Evolutionary conservation across 495 filamentous ascomycete species (phyloP), one percentile per base, ranked within the genome.

Genomic region (Apiosordaria backusii): DNA sequence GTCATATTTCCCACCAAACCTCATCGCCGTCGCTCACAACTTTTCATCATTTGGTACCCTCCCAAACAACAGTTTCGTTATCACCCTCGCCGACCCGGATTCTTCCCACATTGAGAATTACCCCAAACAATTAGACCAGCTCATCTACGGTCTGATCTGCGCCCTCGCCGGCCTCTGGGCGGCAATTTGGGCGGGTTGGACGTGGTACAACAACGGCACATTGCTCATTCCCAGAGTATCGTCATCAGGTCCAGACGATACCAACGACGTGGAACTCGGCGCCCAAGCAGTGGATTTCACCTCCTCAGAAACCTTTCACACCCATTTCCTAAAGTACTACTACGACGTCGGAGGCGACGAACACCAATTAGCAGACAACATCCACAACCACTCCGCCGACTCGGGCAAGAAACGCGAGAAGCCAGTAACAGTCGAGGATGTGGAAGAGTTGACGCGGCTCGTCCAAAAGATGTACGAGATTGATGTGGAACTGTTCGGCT

Each of bases 401-500:
- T 19, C n/a, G 6, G 18, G 5, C 19, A 55, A 5, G 15, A 23
- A 55, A 6, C n/a, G n/a, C 7, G 52, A 55, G 52, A 23, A 5
- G 52, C 35, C 35, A 45, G 52, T 55, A 2, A 23, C n/a, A 22
- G 52, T 5, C 9, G 22, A 19, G 52, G 52, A 55, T 22, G 52
- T 55, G 22, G 52, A 55, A n/a, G 52, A 19, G 52, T 5, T 55
- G n/a, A 55, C 22, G 18, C 9, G 7, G 52, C 18, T 55, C 9
- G 52, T 55, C 16, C 52, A 55, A 55, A 55, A 55, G 52, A 55
- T 55, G 52, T 55, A 55, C 22, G 52, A 55, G 52, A 55, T 55
- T 23, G 52, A 55, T 13, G 52, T 55, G 9, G 52, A 55, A 13
- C 22, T 55, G 10, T 55, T 55, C 10, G 52, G 52, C 4, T 55